Percentiles rank a stretch among this genome's conserved stretches.
Conservation (phyloP, 2,329 filamentous ascomycete species). For the Plenodomus lindquistii region DNA sequence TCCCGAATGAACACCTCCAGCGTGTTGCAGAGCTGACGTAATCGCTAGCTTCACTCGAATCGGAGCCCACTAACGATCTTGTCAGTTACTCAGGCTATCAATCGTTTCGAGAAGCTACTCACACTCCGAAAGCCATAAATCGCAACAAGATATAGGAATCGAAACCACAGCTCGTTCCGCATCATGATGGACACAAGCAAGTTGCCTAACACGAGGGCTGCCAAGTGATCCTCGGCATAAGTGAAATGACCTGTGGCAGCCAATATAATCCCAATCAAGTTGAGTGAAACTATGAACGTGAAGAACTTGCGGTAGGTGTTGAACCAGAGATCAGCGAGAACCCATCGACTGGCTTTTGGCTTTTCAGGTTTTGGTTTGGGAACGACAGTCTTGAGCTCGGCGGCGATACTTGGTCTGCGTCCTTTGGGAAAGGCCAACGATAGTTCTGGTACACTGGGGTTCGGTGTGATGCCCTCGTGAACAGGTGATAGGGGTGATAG, state of each 20-base stretch:
- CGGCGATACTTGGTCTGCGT: slow-evolving; percentile 20
- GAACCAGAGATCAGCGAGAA: slow-evolving; percentile 40
- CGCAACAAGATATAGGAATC: slow-evolving; percentile 35
- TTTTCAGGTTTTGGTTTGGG: slow-evolving; percentile 25
- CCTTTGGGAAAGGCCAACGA: slow-evolving; percentile 26
- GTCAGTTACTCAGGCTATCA: slow-evolving; percentile 5
- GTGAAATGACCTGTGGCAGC: slow-evolving; percentile 31
- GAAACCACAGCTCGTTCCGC: slow-evolving; percentile 40
- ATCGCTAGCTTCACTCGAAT: slow-evolving; percentile 33
- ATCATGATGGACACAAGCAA: slow-evolving; percentile 36
- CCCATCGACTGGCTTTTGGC: slow-evolving; percentile 33
- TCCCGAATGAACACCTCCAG: slow-evolving; percentile 42
- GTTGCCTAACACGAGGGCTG: slow-evolving; percentile 39
- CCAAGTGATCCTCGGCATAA: slow-evolving; percentile 40
- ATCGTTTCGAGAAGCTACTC: slow-evolving; percentile 1
- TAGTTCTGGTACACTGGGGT: slow-evolving; percentile 38
- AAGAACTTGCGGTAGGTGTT: slow-evolving; percentile 44
- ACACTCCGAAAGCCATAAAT: slow-evolving; percentile 38
- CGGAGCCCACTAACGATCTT: slow-evolving; percentile 34
- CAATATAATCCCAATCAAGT: slow-evolving; percentile 35
- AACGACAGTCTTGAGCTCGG: slow-evolving; percentile 14
- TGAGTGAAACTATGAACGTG: slow-evolving; percentile 35
- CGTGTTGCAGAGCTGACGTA: slow-evolving; percentile 39
- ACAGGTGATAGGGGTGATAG: slow-evolving; percentile 31
- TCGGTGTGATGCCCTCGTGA: slow-evolving; percentile 40